phyloP scores from a whole-genome alignment of 177 flowering plant genomes.

The Vitis hybrid region DNA sequence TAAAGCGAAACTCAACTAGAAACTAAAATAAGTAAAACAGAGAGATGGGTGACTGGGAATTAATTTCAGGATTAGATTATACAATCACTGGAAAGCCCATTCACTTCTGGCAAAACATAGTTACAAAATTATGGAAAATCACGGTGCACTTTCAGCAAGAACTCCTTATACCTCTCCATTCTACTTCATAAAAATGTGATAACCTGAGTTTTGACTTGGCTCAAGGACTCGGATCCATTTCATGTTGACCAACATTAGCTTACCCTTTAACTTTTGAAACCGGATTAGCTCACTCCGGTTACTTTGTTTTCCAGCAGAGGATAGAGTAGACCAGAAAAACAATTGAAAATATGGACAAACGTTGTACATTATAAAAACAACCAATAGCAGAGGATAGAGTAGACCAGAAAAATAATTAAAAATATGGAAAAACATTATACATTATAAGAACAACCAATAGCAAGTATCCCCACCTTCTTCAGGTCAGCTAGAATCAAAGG shows the following conservation, averaged over 20 bases:
- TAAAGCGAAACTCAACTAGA: too few relatives aligned
- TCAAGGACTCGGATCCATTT: background rate
- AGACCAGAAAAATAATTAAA: too few relatives aligned
- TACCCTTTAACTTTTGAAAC: too few relatives aligned
- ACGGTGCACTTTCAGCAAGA: background rate
- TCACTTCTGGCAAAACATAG: background rate
- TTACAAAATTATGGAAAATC: background rate
- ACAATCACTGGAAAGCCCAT: background rate
- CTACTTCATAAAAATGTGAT: background rate
- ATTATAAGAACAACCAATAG: background rate
- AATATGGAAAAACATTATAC: background rate
- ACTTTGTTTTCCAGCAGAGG: too few relatives aligned
- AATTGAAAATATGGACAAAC: background rate
- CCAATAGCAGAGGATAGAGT: background rate
- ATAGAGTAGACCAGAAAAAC: too few relatives aligned
- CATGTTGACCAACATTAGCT: background rate
- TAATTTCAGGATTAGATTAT: too few relatives aligned
- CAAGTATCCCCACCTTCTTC: constrained; percentile 53
- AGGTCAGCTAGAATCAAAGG: constrained; percentile 78
- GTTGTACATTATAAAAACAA: background rate
- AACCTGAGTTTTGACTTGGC: background rate
- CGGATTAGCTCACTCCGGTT: too few relatives aligned
- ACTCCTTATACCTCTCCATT: too few relatives aligned
- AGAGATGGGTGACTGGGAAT: too few relatives aligned
- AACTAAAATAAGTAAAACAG: too few relatives aligned